Conservation (phyloP, 257 asterid genomes). For the Voacanga thouarsii region DNA sequence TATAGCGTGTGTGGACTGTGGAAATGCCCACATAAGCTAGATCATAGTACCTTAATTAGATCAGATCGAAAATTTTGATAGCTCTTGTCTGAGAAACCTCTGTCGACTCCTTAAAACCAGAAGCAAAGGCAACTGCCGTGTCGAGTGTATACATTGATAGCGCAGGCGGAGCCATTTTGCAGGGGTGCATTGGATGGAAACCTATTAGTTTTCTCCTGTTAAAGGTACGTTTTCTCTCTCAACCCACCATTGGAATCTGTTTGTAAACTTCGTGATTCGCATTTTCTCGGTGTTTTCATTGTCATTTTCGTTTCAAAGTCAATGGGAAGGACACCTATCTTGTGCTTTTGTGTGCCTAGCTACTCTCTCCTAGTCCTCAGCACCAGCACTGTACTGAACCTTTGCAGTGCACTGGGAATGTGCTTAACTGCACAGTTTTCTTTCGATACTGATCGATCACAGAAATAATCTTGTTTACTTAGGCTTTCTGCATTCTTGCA, state of each 20-base stretch:
- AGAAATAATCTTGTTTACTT: not conserved
- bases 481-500: too few relatives aligned
- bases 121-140: not conserved
- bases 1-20: not conserved
- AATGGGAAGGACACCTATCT: not conserved
- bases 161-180: not conserved
- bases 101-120: not conserved
- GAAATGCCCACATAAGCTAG: not conserved
- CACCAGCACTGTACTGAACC: not conserved
- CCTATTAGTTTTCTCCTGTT: not conserved
- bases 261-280: not conserved
- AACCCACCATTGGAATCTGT: not conserved
- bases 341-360: not conserved
- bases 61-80: constrained; percentile 1
- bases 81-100: not conserved
- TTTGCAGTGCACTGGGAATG: not conserved
- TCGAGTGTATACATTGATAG: not conserved
- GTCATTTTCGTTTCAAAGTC: not conserved
- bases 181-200: not conserved
- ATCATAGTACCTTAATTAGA: not conserved
- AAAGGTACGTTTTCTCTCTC: constrained; percentile 3
- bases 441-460: not conserved
- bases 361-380: not conserved
- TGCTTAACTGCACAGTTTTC: not conserved
- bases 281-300: not conserved